Evolutionary conservation across 306 rosid genomes (phyloP).

Genomic region (Lotus japonicus): DNA sequence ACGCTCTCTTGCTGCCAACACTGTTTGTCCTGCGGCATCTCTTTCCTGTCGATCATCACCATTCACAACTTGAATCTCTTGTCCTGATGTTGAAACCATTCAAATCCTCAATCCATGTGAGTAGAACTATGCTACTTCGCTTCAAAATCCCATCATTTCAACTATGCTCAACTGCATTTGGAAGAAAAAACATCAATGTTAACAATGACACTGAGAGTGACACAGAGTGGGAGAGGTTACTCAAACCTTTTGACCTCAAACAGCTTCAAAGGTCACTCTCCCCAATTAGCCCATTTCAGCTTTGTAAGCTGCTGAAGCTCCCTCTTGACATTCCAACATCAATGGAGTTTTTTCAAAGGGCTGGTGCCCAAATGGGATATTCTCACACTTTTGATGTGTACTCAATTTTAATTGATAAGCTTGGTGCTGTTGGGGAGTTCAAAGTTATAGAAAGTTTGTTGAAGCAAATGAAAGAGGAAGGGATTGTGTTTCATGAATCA

Average conservation of each 20-base stretch:
- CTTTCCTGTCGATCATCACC: slow-evolving; percentile 5
- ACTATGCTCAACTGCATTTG: slow-evolving; percentile 33
- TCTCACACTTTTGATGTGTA: slow-evolving; percentile 67
- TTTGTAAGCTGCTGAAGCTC: slow-evolving; percentile 58
- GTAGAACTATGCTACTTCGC: slow-evolving; percentile 28
- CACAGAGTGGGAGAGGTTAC: slow-evolving; percentile 77
- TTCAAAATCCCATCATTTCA: slow-evolving; percentile 33
- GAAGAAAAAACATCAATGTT: background rate
- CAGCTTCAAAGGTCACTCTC: slow-evolving; percentile 54
- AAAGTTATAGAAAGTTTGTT: slow-evolving; percentile 58
- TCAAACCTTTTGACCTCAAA: slow-evolving; percentile 71
- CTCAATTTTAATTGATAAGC: slow-evolving; percentile 60
- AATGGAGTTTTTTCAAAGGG: slow-evolving; percentile 60
- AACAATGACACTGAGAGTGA: slow-evolving; percentile 41
- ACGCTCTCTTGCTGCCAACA: no score
- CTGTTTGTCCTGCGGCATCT: background rate
- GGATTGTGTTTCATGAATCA: slow-evolving; percentile 60
- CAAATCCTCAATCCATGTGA: slow-evolving; percentile 14
- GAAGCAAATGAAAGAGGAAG: slow-evolving; percentile 77
- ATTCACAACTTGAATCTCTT: background rate
- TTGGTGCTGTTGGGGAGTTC: slow-evolving; percentile 64
- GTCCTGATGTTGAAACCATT: slow-evolving; percentile 41
- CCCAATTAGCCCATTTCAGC: slow-evolving; percentile 63
- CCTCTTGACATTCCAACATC: slow-evolving; percentile 75
- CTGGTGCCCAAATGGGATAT: slow-evolving; percentile 66